A percentile compares a stretch with the other conserved stretches of the same genome.
Conservation (phyloP, 2,329 filamentous ascomycete genomes). For the Colletotrichum sp. region DNA sequence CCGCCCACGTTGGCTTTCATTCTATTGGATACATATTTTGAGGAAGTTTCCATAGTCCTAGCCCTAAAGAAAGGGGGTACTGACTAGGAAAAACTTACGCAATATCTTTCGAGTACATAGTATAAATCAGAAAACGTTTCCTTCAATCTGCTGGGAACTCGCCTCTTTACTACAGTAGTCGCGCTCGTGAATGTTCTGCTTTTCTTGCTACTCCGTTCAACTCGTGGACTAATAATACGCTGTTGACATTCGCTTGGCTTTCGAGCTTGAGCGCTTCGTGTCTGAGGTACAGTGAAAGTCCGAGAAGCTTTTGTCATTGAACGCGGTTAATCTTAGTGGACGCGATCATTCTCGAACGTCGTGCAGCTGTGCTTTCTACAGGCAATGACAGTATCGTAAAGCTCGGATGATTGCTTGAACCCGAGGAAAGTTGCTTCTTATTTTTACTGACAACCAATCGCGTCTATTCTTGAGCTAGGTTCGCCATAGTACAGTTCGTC, state of each 20-base stretch:
- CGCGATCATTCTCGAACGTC: neutral
- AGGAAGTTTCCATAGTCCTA: neutral
- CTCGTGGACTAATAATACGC: neutral
- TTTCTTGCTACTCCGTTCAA: neutral
- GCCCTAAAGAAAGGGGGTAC: rapidly evolving
- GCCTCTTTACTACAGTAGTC: rapidly evolving
- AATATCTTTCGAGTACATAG: neutral
- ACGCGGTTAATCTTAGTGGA: rapidly evolving
- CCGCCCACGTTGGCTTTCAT: neutral
- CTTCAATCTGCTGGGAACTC: neutral
- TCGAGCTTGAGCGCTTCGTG: neutral
- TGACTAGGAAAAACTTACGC: rapidly evolving
- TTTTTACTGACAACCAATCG: neutral
- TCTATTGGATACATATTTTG: neutral
- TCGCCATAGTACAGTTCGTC: neutral
- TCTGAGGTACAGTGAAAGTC: neutral
- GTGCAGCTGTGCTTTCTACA: neutral
- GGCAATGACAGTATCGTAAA: neutral
- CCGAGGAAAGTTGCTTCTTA: neutral
- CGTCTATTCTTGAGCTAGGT: neutral
- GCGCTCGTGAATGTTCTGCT: neutral
- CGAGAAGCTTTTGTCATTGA: neutral
- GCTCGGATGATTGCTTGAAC: neutral
- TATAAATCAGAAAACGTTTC: neutral
- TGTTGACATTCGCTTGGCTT: rapidly evolving